Base-by-base conservation (phyloP, 2,329 filamentous ascomycete species). In the Fusarium sp. region DNA sequence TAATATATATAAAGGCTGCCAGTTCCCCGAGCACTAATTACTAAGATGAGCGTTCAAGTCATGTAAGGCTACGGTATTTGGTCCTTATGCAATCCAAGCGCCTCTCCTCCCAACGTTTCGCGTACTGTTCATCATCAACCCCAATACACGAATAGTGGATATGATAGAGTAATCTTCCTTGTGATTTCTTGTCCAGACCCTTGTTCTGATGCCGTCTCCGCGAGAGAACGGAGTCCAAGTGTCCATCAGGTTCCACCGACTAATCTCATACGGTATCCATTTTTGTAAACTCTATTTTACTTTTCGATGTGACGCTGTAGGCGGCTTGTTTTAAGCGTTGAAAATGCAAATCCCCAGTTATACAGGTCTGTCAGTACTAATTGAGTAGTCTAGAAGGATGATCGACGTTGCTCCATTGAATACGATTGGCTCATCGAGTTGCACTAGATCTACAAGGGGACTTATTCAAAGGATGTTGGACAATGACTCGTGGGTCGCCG, bases 81-180 rank as follows among this genome's bases (percentile, higher is more conserved):
- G 26, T 5, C n/a, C 8, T 20, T 30, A 8, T 45, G 26, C 42
- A 40, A 50, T 50, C 47, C 23, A 38, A 50, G 47, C 47, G 23
- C 26, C 28, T 38, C 20, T 15, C 38, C 28, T 23, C 30, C 34
- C 47, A 26, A 50, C 47, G 33, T 50, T 37, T 50, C 47, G 47
- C 47, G 47, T 30, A 50, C 10, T 30, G 30, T 30, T 30, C 34
- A 37, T 50, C 6, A 36, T 50, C 10, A 28, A 50, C n/a, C 30
- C 34, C 47, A 26, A 50, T 38, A 38, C 47, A 50, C n/a, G 16
- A 45, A 11, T 9, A 45, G 47, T 50, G 47, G 47, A 50, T 50
- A 38, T 4, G 7, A 15, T 38, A 26, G 47, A 28, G 34, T 28
- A 30, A 50, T 30, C n/a, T 50, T n/a, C 23, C 33, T n/a, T 38